Conservation (phyloP, 106 monocot genomes). For the Acorus calamus region DNA sequence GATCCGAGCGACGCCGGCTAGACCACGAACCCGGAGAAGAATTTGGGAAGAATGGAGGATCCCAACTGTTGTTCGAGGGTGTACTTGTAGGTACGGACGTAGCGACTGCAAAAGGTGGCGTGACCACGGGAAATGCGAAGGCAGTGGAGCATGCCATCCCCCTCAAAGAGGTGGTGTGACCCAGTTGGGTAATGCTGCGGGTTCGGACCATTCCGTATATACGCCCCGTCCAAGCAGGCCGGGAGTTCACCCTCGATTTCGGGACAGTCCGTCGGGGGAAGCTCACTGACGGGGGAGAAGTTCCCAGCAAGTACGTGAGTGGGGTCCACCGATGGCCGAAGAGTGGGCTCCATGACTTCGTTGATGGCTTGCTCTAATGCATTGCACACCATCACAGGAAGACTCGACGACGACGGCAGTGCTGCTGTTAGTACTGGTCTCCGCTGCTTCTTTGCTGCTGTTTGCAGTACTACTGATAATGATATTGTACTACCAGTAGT, state of each 20-base stretch:
- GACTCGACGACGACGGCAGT: background rate
- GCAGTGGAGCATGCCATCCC: constrained; percentile 7
- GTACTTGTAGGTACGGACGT: constrained; percentile 13
- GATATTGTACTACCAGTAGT: too few relatives aligned
- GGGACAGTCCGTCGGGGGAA: too few relatives aligned
- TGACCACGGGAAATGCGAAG: constrained; percentile 1
- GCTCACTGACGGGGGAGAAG: too few relatives aligned
- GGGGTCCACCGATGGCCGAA: constrained; percentile 7
- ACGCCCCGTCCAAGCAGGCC: constrained; percentile 4
- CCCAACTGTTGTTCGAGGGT: constrained; percentile 1
- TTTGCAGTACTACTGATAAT: too few relatives aligned
- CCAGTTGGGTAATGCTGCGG: constrained; percentile 6
- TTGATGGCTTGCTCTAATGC: constrained; percentile 6
- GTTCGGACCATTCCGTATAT: constrained; percentile 12
- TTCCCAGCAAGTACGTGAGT: too few relatives aligned
- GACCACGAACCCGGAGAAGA: constrained; percentile 9
- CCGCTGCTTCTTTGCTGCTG: too few relatives aligned
- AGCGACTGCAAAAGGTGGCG: constrained; percentile 5
- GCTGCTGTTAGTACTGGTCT: too few relatives aligned
- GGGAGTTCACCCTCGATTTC: too few relatives aligned
- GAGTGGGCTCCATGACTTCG: constrained; percentile 7
- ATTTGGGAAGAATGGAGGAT: constrained; percentile 6
- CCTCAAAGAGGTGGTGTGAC: constrained; percentile 14
- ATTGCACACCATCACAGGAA: constrained; percentile 2
- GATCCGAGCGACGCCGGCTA: constrained; percentile 1